phyloP scores from a whole-genome alignment of 345 rosid genomes.

The Cochlearia excelsa region DNA sequence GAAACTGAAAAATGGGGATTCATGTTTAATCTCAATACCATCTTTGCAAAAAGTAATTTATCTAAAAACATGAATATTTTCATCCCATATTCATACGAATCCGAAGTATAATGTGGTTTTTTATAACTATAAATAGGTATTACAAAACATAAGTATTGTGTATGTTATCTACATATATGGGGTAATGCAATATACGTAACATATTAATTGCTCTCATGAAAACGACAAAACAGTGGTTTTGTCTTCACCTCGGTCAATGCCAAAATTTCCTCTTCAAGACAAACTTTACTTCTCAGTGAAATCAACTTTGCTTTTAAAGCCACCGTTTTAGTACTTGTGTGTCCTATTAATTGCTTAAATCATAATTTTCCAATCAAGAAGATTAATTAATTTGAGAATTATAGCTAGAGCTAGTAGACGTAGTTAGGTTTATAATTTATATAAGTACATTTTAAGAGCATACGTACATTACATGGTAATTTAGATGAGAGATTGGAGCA shows the following conservation, averaged over 20 bases:
- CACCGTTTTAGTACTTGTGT: background rate
- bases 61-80: too few relatives aligned
- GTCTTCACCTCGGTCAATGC: constrained; percentile 11
- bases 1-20: too few relatives aligned
- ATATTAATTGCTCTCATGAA: constrained; percentile 12
- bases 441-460: too few relatives aligned
- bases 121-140: too few relatives aligned
- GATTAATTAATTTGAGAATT: too few relatives aligned
- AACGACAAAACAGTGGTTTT: constrained; percentile 21
- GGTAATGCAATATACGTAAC: background rate
- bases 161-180: constrained; percentile 1
- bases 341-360: background rate
- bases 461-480: too few relatives aligned
- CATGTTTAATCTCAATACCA: background rate
- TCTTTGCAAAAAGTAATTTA: too few relatives aligned
- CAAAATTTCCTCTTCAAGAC: background rate
- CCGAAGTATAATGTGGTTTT: too few relatives aligned
- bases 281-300: background rate
- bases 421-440: too few relatives aligned
- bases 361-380: background rate
- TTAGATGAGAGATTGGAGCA: too few relatives aligned
- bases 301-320: background rate
- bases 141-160: background rate
- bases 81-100: too few relatives aligned
- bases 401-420: too few relatives aligned